A percentile compares a stretch with the other conserved stretches of the same genome.
phyloP scores from a whole-genome alignment of 2,329 filamentous ascomycete genomes.

The Tolypocladium pustulatum region DNA sequence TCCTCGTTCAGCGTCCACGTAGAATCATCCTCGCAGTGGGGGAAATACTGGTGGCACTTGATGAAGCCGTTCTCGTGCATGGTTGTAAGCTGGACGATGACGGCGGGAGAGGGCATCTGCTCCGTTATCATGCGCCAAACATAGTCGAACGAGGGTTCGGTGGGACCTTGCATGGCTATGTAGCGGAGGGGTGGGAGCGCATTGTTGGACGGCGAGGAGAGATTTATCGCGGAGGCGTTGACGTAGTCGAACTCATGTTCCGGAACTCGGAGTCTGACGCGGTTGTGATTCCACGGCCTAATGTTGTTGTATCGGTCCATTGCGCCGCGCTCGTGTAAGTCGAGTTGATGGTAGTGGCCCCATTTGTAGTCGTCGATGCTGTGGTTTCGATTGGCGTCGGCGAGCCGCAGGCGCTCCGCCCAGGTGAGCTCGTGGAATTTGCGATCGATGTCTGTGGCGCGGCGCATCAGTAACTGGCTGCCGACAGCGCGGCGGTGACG shows the following conservation, averaged over 20 bases:
- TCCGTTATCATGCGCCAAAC: conserved; percentile 96
- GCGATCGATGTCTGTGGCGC: conserved; percentile 30
- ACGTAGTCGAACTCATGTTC: conserved; percentile 67
- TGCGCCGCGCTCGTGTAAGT: conserved; percentile 15
- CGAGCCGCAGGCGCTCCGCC: conserved; percentile 39
- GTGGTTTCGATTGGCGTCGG: conserved; percentile 27
- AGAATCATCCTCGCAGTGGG: conserved; percentile 41
- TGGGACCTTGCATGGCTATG: conserved; percentile 92
- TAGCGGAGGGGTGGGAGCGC: conserved; percentile 44
- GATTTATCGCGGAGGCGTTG: conserved; percentile 64
- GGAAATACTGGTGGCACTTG: conserved; percentile 89
- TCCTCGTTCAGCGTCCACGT: conserved; percentile 49
- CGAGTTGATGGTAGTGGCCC: conserved; percentile 23
- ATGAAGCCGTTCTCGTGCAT: conserved; percentile 67
- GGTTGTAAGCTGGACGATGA: conserved; percentile 92
- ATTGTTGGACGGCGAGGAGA: conserved; percentile 33
- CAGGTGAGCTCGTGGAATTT: conserved; percentile 44
- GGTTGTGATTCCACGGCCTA: conserved; percentile 78
- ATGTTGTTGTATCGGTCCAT: conserved; percentile 86
- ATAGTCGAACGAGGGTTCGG: conserved; percentile 61
- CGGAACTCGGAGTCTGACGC: conserved; percentile 70
- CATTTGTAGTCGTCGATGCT: conserved; percentile 20
- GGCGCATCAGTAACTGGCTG: conserved; percentile 3
- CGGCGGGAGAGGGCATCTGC: conserved; percentile 58
- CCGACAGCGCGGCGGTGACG: neutral